Conservation (phyloP, 1,284 basidiomycete genomes). For the Rhodotorula sp. region DNA sequence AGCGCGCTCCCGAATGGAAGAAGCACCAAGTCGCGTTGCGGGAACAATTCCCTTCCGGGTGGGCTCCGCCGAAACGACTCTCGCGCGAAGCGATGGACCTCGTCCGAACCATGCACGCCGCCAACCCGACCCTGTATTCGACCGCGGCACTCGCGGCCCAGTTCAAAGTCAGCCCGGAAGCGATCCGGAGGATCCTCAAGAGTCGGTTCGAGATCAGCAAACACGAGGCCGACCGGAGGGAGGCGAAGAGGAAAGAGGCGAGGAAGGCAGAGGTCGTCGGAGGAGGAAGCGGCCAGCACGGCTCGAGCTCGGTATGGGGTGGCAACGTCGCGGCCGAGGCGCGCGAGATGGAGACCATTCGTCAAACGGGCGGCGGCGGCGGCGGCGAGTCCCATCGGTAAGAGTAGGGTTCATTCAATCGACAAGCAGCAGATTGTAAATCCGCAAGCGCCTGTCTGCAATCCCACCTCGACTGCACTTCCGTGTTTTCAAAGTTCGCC, state of each 20-base stretch:
- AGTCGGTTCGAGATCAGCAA: conserved; percentile 69
- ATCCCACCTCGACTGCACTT: background rate
- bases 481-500: too few relatives aligned
- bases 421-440: background rate
- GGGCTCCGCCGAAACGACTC: conserved; percentile 80
- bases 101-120: conserved; percentile 66
- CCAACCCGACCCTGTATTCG: conserved; percentile 68
- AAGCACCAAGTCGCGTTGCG: conserved; percentile 28
- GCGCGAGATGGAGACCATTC: conserved; percentile 11
- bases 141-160: conserved; percentile 69
- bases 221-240: conserved; percentile 41
- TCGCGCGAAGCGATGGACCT: conserved; percentile 89
- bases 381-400: too few relatives aligned
- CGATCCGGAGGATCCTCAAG: conserved; percentile 76
- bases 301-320: background rate
- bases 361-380: background rate
- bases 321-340: conserved; percentile 15
- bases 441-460: background rate
- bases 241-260: conserved; percentile 56
- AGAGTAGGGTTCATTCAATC: background rate
- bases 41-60: conserved; percentile 49
- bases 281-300: background rate
- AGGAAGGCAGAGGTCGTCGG: conserved; percentile 43
- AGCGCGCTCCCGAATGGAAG: conserved; percentile 19
- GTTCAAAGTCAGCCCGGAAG: conserved; percentile 82